These are phyloP conservation scores for Aquilaria agallochum DNA, from an alignment of 441 rosid species.

Conservation along the genomic window DNA sequence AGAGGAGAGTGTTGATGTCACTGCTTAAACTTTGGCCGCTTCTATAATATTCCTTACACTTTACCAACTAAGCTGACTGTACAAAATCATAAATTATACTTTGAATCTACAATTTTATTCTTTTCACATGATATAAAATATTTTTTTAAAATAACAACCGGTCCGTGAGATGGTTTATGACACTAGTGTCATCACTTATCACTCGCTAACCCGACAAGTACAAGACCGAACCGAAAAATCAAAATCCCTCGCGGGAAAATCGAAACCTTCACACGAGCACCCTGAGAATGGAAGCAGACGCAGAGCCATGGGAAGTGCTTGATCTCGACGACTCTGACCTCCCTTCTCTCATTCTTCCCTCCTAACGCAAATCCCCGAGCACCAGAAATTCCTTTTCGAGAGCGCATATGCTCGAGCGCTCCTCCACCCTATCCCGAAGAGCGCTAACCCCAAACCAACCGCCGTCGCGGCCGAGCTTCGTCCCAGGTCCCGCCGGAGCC, in stretches of 20 bases:
- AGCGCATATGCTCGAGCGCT: constrained; percentile 26
- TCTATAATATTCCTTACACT: too few relatives aligned
- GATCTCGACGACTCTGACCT: constrained; percentile 58
- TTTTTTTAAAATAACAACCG: constrained; percentile 4
- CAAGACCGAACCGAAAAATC: too few relatives aligned
- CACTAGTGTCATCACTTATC: too few relatives aligned
- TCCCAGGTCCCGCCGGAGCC: constrained; percentile 75
- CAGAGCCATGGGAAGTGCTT: constrained; percentile 64
- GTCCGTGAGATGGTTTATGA: background rate
- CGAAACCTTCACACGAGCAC: constrained; percentile 5
- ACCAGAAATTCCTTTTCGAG: constrained; percentile 11
- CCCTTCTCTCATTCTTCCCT: constrained; percentile 49
- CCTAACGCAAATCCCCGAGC: constrained; percentile 42
- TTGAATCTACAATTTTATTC: background rate
- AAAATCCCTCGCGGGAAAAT: too few relatives aligned
- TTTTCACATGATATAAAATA: background rate
- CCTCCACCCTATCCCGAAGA: constrained; percentile 21
- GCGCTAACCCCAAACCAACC: background rate
- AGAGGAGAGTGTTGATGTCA: too few relatives aligned
- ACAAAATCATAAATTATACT: too few relatives aligned
- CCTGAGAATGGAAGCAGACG: constrained; percentile 8
- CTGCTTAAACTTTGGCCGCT: too few relatives aligned
- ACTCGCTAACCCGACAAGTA: too few relatives aligned
- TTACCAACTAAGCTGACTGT: too few relatives aligned
- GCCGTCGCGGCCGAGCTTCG: constrained; percentile 15